Percentiles rank a stretch among this genome's conserved stretches.
These are phyloP conservation scores for Sphagnum fallax DNA, from an alignment of 228 moss, liverwort and hornwort genomes.

Conservation along the genomic window DNA sequence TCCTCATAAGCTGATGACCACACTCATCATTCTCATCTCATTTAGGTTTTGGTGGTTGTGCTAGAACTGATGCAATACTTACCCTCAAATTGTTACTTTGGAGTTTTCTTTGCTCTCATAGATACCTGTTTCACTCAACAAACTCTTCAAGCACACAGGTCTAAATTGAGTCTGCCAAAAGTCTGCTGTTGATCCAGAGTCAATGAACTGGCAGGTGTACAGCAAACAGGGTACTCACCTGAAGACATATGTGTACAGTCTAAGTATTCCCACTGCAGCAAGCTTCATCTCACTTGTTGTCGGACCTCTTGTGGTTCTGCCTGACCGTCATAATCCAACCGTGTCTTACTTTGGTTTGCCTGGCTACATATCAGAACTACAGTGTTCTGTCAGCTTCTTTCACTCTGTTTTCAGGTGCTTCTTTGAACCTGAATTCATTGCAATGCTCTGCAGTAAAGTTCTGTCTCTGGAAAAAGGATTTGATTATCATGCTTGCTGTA, in stretches of 20 bases:
- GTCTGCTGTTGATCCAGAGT: too few species aligned
- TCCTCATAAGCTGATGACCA: too few species aligned
- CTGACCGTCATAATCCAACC: slow-evolving; percentile 73
- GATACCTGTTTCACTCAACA: too few species aligned
- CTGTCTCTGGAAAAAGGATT: too few species aligned
- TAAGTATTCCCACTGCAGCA: slow-evolving; percentile 68
- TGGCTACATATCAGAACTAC: slow-evolving; percentile 66
- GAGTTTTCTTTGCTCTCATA: too few species aligned
- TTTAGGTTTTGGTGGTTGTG: too few species aligned
- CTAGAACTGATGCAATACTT: too few species aligned
- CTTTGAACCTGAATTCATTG: background rate
- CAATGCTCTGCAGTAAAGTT: background rate
- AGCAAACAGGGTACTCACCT: slow-evolving; percentile 60
- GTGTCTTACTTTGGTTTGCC: slow-evolving; percentile 90
- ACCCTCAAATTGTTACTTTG: too few species aligned
- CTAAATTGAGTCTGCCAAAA: too few species aligned
- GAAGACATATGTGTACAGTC: slow-evolving; percentile 80
- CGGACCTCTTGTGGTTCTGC: slow-evolving; percentile 83
- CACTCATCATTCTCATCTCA: too few species aligned
- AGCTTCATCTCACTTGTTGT: slow-evolving; percentile 83
- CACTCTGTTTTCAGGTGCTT: slow-evolving; percentile 70
- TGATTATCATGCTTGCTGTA: too few species aligned
- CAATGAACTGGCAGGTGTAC: slow-evolving; percentile 43
- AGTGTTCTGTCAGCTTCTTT: slow-evolving; percentile 74
- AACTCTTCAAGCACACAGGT: too few species aligned